phyloP scores from a whole-genome alignment of 192 early-diverging fungal genomes.

The Coemansia sp. region DNA sequence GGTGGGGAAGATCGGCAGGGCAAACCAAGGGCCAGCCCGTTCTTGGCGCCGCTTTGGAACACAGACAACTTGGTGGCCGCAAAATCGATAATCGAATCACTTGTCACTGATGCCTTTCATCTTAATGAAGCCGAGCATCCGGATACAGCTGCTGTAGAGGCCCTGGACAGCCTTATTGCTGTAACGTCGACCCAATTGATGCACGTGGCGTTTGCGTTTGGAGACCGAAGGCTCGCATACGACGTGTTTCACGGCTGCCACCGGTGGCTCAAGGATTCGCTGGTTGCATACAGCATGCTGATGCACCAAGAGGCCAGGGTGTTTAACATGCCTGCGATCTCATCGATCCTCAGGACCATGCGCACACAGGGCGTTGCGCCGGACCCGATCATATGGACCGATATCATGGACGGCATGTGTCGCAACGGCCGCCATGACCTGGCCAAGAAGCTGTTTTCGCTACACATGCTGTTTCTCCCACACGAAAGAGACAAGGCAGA shows the following conservation, averaged over 20 bases:
- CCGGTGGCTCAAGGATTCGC: slow-evolving; percentile 3
- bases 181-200: slow-evolving; percentile 23
- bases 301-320: slow-evolving; percentile 9
- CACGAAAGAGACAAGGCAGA: neutral
- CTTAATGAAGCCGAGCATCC: neutral
- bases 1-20: neutral
- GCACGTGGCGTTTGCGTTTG: slow-evolving; percentile 5
- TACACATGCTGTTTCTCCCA: slow-evolving; percentile 36
- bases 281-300: slow-evolving; percentile 27
- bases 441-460: slow-evolving; percentile 31
- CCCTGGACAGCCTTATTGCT: slow-evolving; percentile 10
- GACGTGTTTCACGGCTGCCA: slow-evolving; percentile 13
- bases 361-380: slow-evolving; percentile 5
- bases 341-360: slow-evolving; percentile 17
- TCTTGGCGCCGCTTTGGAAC: slow-evolving; percentile 20
- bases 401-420: slow-evolving; percentile 30
- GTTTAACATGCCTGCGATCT: slow-evolving; percentile 1
- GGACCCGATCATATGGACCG: slow-evolving; percentile 30
- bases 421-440: neutral
- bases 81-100: neutral
- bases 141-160: neutral
- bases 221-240: neutral
- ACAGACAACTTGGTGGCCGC: slow-evolving; percentile 5
- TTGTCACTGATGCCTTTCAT: neutral
- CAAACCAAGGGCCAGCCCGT: neutral